phyloP scores from a whole-genome alignment of 2,329 filamentous ascomycete species.

The Pseudodiploospora longispora region DNA sequence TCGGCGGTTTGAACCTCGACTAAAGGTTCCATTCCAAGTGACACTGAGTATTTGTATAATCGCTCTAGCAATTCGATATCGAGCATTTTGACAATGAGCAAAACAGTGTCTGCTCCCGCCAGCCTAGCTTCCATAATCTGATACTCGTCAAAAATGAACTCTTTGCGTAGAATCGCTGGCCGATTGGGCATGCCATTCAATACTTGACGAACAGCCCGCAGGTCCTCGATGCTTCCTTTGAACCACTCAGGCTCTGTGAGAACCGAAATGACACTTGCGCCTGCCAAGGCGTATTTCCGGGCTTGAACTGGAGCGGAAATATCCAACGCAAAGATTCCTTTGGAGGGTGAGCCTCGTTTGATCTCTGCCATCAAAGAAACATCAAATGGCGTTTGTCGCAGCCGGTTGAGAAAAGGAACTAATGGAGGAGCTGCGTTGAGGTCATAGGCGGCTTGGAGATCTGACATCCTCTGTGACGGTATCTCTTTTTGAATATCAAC shows the following conservation, averaged over 20 bases:
- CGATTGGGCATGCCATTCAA: slow-evolving; percentile 87
- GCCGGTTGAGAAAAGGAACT: slow-evolving; percentile 68
- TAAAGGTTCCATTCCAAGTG: slow-evolving; percentile 91
- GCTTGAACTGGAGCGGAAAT: slow-evolving; percentile 87
- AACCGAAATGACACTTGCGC: slow-evolving; percentile 96
- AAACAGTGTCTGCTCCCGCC: slow-evolving; percentile 86
- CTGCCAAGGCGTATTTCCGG: slow-evolving; percentile 82
- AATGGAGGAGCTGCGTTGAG: slow-evolving; percentile 78
- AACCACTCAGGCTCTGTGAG: slow-evolving; percentile 98
- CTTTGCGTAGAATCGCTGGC: slow-evolving; percentile 86
- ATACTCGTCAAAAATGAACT: slow-evolving; percentile 97
- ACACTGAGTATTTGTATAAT: slow-evolving; percentile 82
- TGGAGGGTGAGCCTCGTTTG: slow-evolving; percentile 92
- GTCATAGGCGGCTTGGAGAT: slow-evolving; percentile 81
- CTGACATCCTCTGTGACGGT: slow-evolving; percentile 73
- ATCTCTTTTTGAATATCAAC: slow-evolving; percentile 77
- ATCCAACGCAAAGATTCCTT: slow-evolving; percentile 83
- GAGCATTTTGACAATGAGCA: slow-evolving; percentile 98
- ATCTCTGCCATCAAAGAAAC: slow-evolving; percentile 96
- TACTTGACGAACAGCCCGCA: slow-evolving; percentile 78
- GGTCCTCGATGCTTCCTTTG: slow-evolving; percentile 92
- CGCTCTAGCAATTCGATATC: slow-evolving; percentile 62
- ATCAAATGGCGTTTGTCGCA: slow-evolving; percentile 76
- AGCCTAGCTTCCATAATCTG: slow-evolving; percentile 92
- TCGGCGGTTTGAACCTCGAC: slow-evolving; percentile 94